Evolutionary conservation across 2,329 filamentous ascomycete genomes (phyloP).

Genomic region (Microdochium bolleyi): DNA sequence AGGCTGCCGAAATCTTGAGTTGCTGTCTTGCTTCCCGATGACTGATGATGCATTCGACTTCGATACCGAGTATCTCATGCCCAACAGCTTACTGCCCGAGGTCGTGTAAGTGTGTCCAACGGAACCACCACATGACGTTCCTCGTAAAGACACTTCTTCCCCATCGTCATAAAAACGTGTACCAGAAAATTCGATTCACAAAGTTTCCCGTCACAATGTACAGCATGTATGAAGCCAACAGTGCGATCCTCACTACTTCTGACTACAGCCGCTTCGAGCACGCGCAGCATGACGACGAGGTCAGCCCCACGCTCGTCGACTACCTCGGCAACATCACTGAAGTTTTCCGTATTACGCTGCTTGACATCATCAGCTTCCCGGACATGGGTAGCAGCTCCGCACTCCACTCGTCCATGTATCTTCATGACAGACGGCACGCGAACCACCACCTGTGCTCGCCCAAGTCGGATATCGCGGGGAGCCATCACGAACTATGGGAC

Average conservation of each 20-base stretch:
- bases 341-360: conserved; percentile 20
- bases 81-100: conserved; percentile 16
- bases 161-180: too few relatives aligned
- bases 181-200: too few relatives aligned
- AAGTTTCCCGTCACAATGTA: background rate
- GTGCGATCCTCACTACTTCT: conserved; percentile 24
- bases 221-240: conserved; percentile 15
- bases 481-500: conserved; percentile 35
- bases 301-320: conserved; percentile 12
- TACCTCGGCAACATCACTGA: conserved; percentile 22
- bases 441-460: conserved; percentile 20
- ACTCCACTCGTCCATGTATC: conserved; percentile 21
- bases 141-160: too few relatives aligned
- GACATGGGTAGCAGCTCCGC: conserved; percentile 17
- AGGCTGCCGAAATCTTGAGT: too few relatives aligned
- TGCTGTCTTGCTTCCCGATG: background rate
- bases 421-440: conserved; percentile 22
- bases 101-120: conserved; percentile 11
- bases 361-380: conserved; percentile 17
- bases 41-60: background rate
- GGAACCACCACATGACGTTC: too few relatives aligned
- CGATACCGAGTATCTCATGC: conserved; percentile 12
- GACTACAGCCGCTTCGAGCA: conserved; percentile 24
- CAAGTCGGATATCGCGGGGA: conserved; percentile 20
- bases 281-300: conserved; percentile 19